Percentiles rank a stretch among this genome's conserved stretches.
These are phyloP conservation scores for Tremellales sp. DNA, from an alignment of 1,284 basidiomycete species.

Conservation along the genomic window DNA sequence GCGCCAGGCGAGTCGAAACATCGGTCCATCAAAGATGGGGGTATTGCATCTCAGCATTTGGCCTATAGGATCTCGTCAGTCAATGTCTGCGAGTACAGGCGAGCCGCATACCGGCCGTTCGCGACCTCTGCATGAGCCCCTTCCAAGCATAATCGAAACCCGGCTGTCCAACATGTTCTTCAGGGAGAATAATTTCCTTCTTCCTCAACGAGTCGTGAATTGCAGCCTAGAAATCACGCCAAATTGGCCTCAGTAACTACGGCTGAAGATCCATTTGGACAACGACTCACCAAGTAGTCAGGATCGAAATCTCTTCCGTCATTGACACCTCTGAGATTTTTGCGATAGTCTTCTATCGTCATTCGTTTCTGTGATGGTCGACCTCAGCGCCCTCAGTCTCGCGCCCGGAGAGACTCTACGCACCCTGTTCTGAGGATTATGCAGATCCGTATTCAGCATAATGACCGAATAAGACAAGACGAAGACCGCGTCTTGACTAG, in stretches of 20 bases:
- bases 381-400: conserved; percentile 18
- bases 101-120: conserved; percentile 63
- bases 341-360: conserved; percentile 89
- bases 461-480: conserved; percentile 94
- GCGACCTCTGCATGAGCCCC: conserved; percentile 77
- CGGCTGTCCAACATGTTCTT: conserved; percentile 93
- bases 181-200: conserved; percentile 94
- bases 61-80: conserved; percentile 55
- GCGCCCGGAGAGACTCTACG: conserved; percentile 41
- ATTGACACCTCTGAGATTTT: conserved; percentile 91
- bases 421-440: conserved; percentile 92
- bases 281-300: conserved; percentile 69
- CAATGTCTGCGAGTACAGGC: neutral
- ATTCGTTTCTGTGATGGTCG: conserved; percentile 75
- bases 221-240: conserved; percentile 57
- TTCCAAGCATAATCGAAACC: conserved; percentile 99
- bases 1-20: conserved; percentile 91
- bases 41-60: conserved; percentile 75
- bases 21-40: conserved; percentile 75
- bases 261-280: neutral
- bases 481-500: conserved; percentile 88
- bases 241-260: neutral
- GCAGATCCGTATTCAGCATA: conserved; percentile 96
- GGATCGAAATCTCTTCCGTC: conserved; percentile 76
- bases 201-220: conserved; percentile 95